Evolutionary conservation across 345 rosid genomes (phyloP).

Genomic region (Lumnitzera littorea): DNA sequence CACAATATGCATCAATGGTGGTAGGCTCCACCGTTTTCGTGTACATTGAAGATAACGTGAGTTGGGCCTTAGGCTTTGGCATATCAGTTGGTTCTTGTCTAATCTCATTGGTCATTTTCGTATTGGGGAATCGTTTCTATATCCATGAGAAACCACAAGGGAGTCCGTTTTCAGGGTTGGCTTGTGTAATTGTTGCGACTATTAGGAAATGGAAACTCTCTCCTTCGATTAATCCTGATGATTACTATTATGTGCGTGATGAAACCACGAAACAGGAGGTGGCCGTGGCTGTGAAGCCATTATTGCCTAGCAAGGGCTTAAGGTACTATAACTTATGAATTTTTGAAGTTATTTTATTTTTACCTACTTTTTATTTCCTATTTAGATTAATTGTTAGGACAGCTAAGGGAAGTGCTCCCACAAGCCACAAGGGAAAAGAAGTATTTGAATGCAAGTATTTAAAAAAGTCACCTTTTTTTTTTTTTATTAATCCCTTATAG

Average conservation of each 20-base stretch:
- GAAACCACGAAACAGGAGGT: not conserved
- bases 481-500: too few species aligned
- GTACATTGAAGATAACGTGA: conserved; percentile 32
- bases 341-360: not conserved
- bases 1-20: conserved; percentile 10
- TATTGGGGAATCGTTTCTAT: conserved; percentile 32
- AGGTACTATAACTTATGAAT: conserved; percentile 17
- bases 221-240: conserved; percentile 19
- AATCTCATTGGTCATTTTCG: conserved; percentile 23
- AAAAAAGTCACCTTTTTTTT: too few species aligned
- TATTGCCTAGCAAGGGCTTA: conserved; percentile 21
- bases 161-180: conserved; percentile 35
- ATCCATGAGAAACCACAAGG: conserved; percentile 27
- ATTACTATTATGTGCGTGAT: conserved; percentile 20
- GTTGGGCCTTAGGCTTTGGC: conserved; percentile 48
- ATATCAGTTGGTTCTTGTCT: conserved; percentile 23
- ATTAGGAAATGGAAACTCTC: conserved; percentile 24
- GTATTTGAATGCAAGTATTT: too few species aligned
- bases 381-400: not conserved
- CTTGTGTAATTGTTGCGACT: conserved; percentile 38
- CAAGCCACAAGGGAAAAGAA: too few species aligned
- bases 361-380: not conserved
- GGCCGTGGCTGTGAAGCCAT: not conserved
- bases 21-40: conserved; percentile 26
- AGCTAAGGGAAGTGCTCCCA: not conserved